These are phyloP conservation scores for Trichoderma polysporum DNA, from an alignment of 2,329 filamentous ascomycete species.

Conservation along the genomic window DNA sequence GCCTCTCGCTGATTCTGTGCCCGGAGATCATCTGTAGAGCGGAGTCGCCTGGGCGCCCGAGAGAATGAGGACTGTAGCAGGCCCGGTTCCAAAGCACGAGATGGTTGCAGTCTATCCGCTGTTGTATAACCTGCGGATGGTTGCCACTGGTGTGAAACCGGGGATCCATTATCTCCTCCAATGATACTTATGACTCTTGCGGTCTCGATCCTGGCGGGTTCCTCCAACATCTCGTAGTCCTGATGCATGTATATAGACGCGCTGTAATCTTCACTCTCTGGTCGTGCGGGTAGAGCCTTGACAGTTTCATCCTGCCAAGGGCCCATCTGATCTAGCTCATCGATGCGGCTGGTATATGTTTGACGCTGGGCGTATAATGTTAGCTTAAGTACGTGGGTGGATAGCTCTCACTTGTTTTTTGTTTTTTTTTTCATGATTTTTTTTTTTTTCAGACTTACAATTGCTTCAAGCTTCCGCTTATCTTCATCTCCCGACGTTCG, in stretches of 20 bases:
- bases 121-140: slow-evolving; percentile 23
- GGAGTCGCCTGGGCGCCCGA: slow-evolving; percentile 41
- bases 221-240: not conserved
- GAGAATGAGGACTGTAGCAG: slow-evolving; percentile 56
- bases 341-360: slow-evolving; percentile 87
- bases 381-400: not conserved
- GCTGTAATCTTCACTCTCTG: slow-evolving; percentile 51
- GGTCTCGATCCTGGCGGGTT: slow-evolving; percentile 44
- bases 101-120: slow-evolving; percentile 28
- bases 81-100: slow-evolving; percentile 30
- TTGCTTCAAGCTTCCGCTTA: slow-evolving; percentile 84
- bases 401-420: no score
- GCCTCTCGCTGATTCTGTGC: slow-evolving; percentile 50
- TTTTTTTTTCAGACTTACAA: slow-evolving; percentile 60
- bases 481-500: slow-evolving; percentile 85
- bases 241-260: slow-evolving; percentile 6
- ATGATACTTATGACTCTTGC: slow-evolving; percentile 51
- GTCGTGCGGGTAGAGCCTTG: slow-evolving; percentile 74
- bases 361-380: slow-evolving; percentile 57
- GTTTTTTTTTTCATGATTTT: not conserved
- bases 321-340: slow-evolving; percentile 75
- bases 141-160: slow-evolving; percentile 21
- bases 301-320: slow-evolving; percentile 54
- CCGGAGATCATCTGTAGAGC: slow-evolving; percentile 36
- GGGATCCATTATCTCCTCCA: slow-evolving; percentile 27